Base-by-base conservation (phyloP, 495 filamentous ascomycete species). In the Rhypophila decipiens region DNA sequence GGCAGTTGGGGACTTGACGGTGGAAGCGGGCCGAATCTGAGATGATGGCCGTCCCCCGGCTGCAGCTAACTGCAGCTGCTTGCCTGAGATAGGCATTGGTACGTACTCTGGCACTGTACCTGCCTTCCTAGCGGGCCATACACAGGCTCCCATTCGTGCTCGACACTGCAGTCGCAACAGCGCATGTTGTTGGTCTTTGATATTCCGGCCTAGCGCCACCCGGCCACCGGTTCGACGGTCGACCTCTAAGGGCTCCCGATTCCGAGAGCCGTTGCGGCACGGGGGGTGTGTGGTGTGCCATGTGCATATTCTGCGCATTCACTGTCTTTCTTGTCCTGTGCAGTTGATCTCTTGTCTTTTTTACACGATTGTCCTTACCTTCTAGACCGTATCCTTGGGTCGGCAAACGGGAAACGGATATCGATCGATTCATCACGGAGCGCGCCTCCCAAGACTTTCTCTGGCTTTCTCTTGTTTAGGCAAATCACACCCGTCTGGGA, bases 1-100 rank as follows among this genome's bases (percentile, higher is more conserved):
- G n/a, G n/a, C n/a, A n/a, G n/a, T n/a, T n/a, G n/a, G n/a, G n/a
- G 53, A 47, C 13, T 22, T 35, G 42, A 44, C 57, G 58, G 55
- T 55, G 55, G 23, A 58, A 38, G 46, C 54, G 54, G 54, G 46
- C 54, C 54, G 54, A 46, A n/a, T 19, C 46, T 31, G 46, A 34
- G 48, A 40, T 44, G 39, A 42, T 24, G 46, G 10, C 35, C 15
- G 8, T 40, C 9, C 38, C 17, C 18, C 36, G 36, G 13, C 9
- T n/a, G n/a, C n/a, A n/a, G n/a, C n/a, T n/a, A n/a, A n/a, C n/a
- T n/a, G n/a, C n/a, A n/a, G n/a, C n/a, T n/a, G n/a, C n/a, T n/a
- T n/a, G n/a, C n/a, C n/a, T n/a, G n/a, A n/a, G n/a, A n/a, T n/a
- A n/a, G n/a, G n/a, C n/a, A n/a, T n/a, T n/a, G n/a, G n/a, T n/a